Evolutionary conservation across 345 rosid genomes (phyloP), one percentile per base, ranked within the genome.

Genomic region (Ceriops decandra): DNA sequence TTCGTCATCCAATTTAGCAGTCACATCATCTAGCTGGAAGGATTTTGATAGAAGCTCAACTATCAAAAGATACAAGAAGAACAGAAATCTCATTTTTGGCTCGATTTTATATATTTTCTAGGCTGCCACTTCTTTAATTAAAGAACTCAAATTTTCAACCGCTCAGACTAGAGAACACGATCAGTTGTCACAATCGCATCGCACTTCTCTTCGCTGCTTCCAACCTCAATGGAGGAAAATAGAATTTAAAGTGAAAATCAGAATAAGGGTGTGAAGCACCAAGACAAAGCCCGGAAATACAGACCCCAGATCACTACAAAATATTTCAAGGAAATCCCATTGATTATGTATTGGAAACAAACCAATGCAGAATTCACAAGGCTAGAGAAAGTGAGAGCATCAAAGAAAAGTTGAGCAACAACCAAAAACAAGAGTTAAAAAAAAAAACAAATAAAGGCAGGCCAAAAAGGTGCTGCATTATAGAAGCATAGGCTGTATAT

Each of bases 41-140:
- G 84, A 77, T 56, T 77, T 82, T 73, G 90, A 84, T 47, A 84
- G 28, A 76, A 87, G 62, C 80, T 91, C 90, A 68, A 77, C 58
- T 4, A 91, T 59, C 77, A 87, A 74, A 79, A 87, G 51, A 69
- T 67, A 68, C 59, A 80, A 77, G 30, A 72, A 31, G 68, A 78
- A 82, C 51, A 85, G 72, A 33, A 73, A 69, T 61, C 69, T 74
- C 97, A 91, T 90, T 63, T 42, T 1, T 58, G 60, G 49, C 21
- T 33, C 46, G 16, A 56, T 59, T 42, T 27, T 27, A 26, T 60
- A 26, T 54, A 8, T 42, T 31, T 54, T 35, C 52, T 22, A 42
- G 60, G 60, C 6, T 28, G 63, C 32, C 17, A 63, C 69, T 72
- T 51, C 62, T 66, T 62, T 42, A 52, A 53, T 42, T 62, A 62